Base-by-base conservation (phyloP, 305 asterid genomes). In the Fraxinus nigra region DNA sequence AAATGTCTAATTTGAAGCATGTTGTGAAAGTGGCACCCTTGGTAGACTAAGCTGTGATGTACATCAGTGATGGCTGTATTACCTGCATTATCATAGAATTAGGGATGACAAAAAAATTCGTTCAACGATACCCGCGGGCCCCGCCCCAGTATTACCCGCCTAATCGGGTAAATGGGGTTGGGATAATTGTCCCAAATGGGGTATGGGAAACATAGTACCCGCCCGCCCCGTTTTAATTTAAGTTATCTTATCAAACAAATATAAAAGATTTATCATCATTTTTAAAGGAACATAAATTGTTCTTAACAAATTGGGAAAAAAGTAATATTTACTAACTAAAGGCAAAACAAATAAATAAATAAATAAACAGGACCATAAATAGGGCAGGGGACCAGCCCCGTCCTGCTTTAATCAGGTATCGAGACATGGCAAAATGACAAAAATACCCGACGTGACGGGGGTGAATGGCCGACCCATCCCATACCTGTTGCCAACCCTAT, bases 1-100 rank as follows among this genome's bases (percentile, higher is more conserved):
- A 73, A 56, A 59, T 67, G 43, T 76, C 75, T 73, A 79, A 33
- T 82, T 65, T 16, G 65, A 73, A 48, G 67, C 40, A 72, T 73
- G 33, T 75, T 48, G 28, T 35, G 75, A 35, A 33, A 38, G 70
- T 63, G 76, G 13, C 43, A 72, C 76, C 26, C 70, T 73, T 40
- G 28, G 43, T 61, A 28, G 81, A 20, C 79, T 80, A 65, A 26
- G 65, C 77, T n/a, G 54, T 61, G 51, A 51, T 40, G 20, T 75
- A 37, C 28, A 59, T 63, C 37, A 69, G 24, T 75, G 24, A 54
- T 77, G 72, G 46, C 32, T 77, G 46, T 78, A 65, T 51, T 72
- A 8, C 74, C 72, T 28, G 14, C 70, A n/a, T 22, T 59, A 59
- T 59, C 30, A 59, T 59, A 18, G 32, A 59, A 59, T 6, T 18